Evolutionary conservation across 2,329 filamentous ascomycete genomes (phyloP), one percentile per base, ranked within the genome.

Genomic region (Colletotrichum sp.): DNA sequence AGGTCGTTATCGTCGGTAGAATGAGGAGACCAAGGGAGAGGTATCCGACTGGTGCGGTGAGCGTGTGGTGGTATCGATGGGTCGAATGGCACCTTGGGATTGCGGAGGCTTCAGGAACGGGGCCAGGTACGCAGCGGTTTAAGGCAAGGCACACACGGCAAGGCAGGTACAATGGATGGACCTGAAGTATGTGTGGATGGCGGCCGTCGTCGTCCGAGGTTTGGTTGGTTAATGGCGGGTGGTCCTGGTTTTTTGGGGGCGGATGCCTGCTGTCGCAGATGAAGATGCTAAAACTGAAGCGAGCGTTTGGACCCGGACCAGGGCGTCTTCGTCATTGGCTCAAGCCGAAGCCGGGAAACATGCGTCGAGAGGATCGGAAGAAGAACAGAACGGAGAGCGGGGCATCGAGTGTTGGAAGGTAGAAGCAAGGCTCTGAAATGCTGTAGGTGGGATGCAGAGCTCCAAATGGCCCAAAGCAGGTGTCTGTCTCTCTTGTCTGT

Each of bases 221-320:
- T 43, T 48, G 63, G 64, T 59, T 73, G 59, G 66, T 43, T 65
- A 43, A 26, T 63, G 43, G 43, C 43, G 63, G 69, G 52, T 13
- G n/a, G 38, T 52, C 55, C 48, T 58, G 63, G 63, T 48, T 71
- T 63, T 75, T 69, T 48, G 58, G 73, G 73, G 63, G 43, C 34
- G 63, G 43, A 75, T 71, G 72, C 73, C 73, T 73, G 73, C n/a
- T 73, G 73, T 75, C 64, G 70, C 69, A 75, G 73, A 75, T 73
- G 69, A 75, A 73, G 73, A 73, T 73, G 52, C 73, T 75, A 75
- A 75, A 75, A 75, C 64, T 75, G 73, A 75, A 75, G 73, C 73
- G 73, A 75, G 69, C 63, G 73, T 75, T 75, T 75, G 73, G 73
- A 73, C 69, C 69, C 70, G 52, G 69, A 58, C 13, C 21, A 61